Base-by-base conservation (phyloP, 768 basidiomycete species). In the Mycena metata region DNA sequence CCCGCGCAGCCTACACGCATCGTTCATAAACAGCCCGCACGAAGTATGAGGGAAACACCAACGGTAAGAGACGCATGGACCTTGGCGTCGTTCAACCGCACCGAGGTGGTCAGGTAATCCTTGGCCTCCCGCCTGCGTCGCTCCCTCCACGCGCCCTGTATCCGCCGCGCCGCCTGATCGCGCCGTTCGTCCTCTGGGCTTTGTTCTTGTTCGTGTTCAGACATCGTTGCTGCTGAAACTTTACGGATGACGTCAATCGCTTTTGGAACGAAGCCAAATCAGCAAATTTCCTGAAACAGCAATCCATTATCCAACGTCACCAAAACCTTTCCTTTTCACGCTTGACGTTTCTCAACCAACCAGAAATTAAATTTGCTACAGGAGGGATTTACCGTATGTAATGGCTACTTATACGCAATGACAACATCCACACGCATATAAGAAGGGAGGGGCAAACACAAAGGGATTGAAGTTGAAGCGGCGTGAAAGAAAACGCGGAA, bases 311-410 rank as follows among this genome's bases (percentile, higher is more conserved):
- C n/a, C n/a, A n/a, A n/a, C n/a, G n/a, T n/a, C n/a, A n/a, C n/a
- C n/a, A n/a, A n/a, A n/a, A n/a, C n/a, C n/a, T n/a, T n/a, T n/a
- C n/a, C n/a, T n/a, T n/a, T n/a, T n/a, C n/a, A n/a, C n/a, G n/a
- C n/a, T n/a, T n/a, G n/a, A n/a, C n/a, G n/a, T n/a, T 36, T 36
- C 7, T 36, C 7, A 36, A 36, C 36, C 36, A 36, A 12, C 7
- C 6, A 36, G 56, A 65, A 74, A 80, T 82, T 80, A 81, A 75
- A 64, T 79, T 79, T 77, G 81, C 79, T 81, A 82, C 81, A 83
- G 71, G 30, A 30, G 30, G 6, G 69, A 71, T 76, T 78, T 80
- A 80, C 76, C 79, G 77, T 80, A 81, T 73, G 74, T 30, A 30
- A 30, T 30, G 30, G 78, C 75, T 78, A n/a, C n/a, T n/a, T n/a